These are phyloP conservation scores for Oxalis stricta DNA, from an alignment of 441 rosid species.

Conservation along the genomic window DNA sequence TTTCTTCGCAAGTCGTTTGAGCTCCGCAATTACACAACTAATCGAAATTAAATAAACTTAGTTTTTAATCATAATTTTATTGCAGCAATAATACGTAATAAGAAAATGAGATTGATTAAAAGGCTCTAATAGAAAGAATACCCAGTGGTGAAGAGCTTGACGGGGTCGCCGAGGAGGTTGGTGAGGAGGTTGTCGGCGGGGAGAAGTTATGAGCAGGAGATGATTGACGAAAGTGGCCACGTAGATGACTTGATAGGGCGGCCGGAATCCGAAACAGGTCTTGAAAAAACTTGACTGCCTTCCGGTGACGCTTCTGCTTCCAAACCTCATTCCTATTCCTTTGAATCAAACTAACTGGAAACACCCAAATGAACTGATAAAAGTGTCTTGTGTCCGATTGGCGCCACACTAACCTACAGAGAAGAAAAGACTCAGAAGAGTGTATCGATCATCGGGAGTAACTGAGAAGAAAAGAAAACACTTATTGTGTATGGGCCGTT, in stretches of 20 bases:
- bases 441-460: too few relatives aligned
- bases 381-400: too few relatives aligned
- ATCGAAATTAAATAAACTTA: background rate
- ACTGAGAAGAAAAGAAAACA: too few relatives aligned
- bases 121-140: background rate
- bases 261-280: constrained; percentile 26
- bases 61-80: too few relatives aligned
- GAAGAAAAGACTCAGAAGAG: too few relatives aligned
- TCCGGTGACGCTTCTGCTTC: constrained; percentile 33
- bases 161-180: constrained; percentile 21
- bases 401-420: too few relatives aligned
- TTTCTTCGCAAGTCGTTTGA: constrained; percentile 30
- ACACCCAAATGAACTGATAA: too few relatives aligned
- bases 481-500: too few relatives aligned
- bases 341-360: too few relatives aligned
- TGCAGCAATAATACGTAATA: background rate
- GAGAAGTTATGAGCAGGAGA: constrained; percentile 14
- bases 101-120: background rate
- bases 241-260: constrained; percentile 29
- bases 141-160: constrained; percentile 39
- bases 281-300: constrained; percentile 28
- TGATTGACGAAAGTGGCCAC: constrained; percentile 37
- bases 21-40: constrained; percentile 32
- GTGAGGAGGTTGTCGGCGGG: constrained; percentile 26
- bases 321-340: constrained; percentile 13